These are phyloP conservation scores for Didymella lethalis DNA, from an alignment of 2,329 filamentous ascomycete genomes.

Conservation along the genomic window DNA sequence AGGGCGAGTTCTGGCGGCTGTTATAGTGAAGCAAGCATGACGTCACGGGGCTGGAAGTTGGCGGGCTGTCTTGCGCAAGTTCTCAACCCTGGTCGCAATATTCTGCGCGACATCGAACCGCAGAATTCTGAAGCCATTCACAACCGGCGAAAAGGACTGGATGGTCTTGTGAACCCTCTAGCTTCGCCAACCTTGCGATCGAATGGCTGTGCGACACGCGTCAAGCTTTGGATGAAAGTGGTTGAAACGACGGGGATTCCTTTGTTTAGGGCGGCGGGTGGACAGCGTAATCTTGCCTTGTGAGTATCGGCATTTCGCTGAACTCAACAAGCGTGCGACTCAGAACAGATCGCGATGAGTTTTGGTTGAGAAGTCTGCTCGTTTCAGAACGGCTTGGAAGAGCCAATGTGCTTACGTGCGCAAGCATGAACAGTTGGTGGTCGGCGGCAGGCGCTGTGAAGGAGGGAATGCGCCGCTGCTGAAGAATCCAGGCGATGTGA, in stretches of 20 bases:
- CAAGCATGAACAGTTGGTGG: constrained; percentile 1
- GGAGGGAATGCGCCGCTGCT: background rate
- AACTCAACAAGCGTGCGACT: background rate
- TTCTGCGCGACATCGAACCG: constrained; percentile 3
- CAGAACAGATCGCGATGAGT: background rate
- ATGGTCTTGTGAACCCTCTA: constrained; percentile 9
- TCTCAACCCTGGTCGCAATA: background rate
- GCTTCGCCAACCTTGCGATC: background rate
- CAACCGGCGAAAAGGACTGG: background rate
- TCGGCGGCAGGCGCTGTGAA: background rate
- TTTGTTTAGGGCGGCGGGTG: background rate
- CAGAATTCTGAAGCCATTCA: constrained; percentile 7
- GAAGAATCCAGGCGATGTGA: constrained; percentile 1
- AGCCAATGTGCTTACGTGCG: constrained; percentile 1
- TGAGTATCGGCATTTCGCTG: background rate
- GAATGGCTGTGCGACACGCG: background rate
- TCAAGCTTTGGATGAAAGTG: background rate
- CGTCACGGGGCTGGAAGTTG: constrained; percentile 17
- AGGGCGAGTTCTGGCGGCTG: constrained; percentile 9
- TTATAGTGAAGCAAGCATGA: constrained; percentile 12
- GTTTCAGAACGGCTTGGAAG: background rate
- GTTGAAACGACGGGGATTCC: background rate
- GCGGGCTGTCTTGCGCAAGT: constrained; percentile 3
- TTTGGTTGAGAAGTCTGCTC: no score
- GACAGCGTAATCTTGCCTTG: background rate